These are phyloP conservation scores for Calonectria pseudoreteaudii DNA, from an alignment of 2,329 filamentous ascomycete genomes.

Conservation along the genomic window DNA sequence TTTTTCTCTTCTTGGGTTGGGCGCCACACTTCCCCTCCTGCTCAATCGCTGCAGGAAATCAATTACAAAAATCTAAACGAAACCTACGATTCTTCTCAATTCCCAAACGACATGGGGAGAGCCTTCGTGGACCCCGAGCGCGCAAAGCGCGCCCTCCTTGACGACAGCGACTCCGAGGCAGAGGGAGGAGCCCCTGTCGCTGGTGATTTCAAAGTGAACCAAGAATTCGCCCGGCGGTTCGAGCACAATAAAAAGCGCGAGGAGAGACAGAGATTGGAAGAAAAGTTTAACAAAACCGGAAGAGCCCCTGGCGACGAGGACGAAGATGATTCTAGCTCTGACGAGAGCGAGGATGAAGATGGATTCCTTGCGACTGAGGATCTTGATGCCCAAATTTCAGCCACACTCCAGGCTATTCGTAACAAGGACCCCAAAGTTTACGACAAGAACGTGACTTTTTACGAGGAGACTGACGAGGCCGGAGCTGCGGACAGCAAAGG, in stretches of 20 bases:
- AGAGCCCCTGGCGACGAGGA: constrained; percentile 59
- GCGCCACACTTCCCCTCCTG: background rate
- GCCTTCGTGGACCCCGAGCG: constrained; percentile 48
- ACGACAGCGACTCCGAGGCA: constrained; percentile 65
- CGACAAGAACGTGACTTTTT: constrained; percentile 84
- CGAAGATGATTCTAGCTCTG: constrained; percentile 74
- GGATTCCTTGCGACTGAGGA: constrained; percentile 87
- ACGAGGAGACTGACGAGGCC: constrained; percentile 70
- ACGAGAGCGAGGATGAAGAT: constrained; percentile 90
- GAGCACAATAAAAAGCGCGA: constrained; percentile 98
- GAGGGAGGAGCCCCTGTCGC: constrained; percentile 56
- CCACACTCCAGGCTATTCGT: constrained; percentile 87
- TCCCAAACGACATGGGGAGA: constrained; percentile 28
- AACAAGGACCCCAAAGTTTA: constrained; percentile 94
- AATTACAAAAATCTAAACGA: background rate
- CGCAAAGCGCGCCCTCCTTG: constrained; percentile 63
- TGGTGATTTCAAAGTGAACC: constrained; percentile 82
- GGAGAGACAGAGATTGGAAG: constrained; percentile 84
- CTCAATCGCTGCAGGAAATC: background rate
- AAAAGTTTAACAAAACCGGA: constrained; percentile 75
- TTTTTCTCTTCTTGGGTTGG: background rate
- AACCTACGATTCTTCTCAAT: background rate
- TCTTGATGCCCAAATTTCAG: constrained; percentile 87
- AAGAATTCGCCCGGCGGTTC: constrained; percentile 88
- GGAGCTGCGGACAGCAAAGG: constrained; percentile 49